phyloP scores from a whole-genome alignment of 345 rosid species.

The Diplotaxis tenuifolia region DNA sequence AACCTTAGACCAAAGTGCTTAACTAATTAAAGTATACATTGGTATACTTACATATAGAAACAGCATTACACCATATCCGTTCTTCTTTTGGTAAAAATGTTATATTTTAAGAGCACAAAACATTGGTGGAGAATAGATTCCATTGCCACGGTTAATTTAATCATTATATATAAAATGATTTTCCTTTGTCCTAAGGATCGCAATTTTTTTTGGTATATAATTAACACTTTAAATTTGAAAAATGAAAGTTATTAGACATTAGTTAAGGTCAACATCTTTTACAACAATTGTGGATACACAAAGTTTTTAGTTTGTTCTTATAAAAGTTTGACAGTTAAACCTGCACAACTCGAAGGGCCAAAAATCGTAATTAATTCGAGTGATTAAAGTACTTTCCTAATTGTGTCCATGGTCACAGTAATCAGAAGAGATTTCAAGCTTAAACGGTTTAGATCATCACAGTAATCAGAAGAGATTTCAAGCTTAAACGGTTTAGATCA shows the following conservation, averaged over 20 bases:
- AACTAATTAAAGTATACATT: constrained; percentile 14
- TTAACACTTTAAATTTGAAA: neutral
- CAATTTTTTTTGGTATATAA: neutral
- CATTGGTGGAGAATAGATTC: constrained; percentile 42
- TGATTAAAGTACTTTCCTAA: neutral
- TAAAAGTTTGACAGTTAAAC: neutral
- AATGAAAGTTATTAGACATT: neutral
- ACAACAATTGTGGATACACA: neutral
- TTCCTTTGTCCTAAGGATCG: neutral
- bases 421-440: neutral
- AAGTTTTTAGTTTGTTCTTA: neutral
- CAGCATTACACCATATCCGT: constrained; percentile 49
- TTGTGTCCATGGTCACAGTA: neutral
- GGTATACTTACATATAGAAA: neutral
- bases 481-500: neutral
- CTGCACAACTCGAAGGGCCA: neutral
- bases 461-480: constrained; percentile 15
- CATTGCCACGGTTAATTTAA: constrained; percentile 36
- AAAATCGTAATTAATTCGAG: neutral
- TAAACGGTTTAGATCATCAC: constrained; percentile 23
- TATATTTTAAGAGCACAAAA: neutral
- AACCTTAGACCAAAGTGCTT: constrained; percentile 38
- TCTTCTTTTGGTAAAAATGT: constrained; percentile 58
- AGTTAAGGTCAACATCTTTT: neutral
- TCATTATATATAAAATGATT: neutral